These are phyloP conservation scores for Obba rivulosa DNA, from an alignment of 768 basidiomycete genomes.

Conservation along the genomic window DNA sequence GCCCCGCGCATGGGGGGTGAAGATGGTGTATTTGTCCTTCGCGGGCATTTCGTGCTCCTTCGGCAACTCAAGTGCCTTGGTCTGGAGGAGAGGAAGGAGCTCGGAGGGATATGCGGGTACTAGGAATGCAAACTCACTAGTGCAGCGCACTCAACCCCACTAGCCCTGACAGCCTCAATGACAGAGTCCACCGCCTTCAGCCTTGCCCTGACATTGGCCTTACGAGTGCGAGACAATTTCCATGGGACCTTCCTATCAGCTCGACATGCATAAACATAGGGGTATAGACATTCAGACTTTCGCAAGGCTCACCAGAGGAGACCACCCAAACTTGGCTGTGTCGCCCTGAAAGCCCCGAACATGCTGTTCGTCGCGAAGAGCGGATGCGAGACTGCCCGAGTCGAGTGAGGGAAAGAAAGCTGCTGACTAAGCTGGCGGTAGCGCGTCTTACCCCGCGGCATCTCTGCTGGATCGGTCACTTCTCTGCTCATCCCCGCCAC, in stretches of 20 bases:
- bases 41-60: slow-evolving; percentile 92
- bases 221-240: slow-evolving; percentile 86
- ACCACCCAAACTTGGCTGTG: slow-evolving; percentile 62
- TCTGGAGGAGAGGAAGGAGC: slow-evolving; percentile 35
- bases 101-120: neutral
- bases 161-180: slow-evolving; percentile 79
- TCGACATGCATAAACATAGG: neutral
- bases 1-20: slow-evolving; percentile 58
- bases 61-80: slow-evolving; percentile 73
- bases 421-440: slow-evolving; percentile 20
- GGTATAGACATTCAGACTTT: neutral
- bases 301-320: slow-evolving; percentile 70
- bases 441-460: neutral
- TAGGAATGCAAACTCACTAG: slow-evolving; percentile 50
- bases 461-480: neutral
- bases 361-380: slow-evolving; percentile 34
- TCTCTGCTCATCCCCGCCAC: slow-evolving; percentile 17
- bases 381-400: slow-evolving; percentile 3
- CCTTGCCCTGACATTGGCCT: slow-evolving; percentile 84
- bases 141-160: slow-evolving; percentile 72
- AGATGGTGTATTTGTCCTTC: slow-evolving; percentile 94
- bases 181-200: slow-evolving; percentile 92
- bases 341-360: slow-evolving; percentile 84
- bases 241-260: slow-evolving; percentile 84
- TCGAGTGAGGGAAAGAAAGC: slow-evolving; percentile 8